Evolutionary conservation across 352 stramenopile genomes (phyloP).

Genomic region (Pythium insidiosum): DNA sequence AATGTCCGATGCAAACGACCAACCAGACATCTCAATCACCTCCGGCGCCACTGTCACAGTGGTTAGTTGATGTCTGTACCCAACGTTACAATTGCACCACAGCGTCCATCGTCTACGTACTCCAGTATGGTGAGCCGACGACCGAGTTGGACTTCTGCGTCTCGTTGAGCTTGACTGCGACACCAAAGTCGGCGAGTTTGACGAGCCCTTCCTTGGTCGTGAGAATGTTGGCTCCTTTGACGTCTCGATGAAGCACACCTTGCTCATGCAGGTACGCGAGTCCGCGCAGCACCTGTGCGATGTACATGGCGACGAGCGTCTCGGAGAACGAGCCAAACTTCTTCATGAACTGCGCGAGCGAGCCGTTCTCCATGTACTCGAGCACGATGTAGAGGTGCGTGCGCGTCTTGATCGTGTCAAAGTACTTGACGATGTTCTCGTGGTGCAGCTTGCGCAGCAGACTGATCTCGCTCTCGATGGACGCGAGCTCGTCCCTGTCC

Average conservation of each 20-base stretch:
- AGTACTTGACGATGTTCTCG: slow-evolving; percentile 94
- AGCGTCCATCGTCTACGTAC: too few species aligned
- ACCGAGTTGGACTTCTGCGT: slow-evolving; percentile 86
- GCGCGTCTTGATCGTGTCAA: slow-evolving; percentile 89
- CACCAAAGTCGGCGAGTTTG: slow-evolving; percentile 91
- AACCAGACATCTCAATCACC: slow-evolving; percentile 93
- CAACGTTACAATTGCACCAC: too few species aligned
- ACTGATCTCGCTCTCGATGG: slow-evolving; percentile 88
- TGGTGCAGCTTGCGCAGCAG: slow-evolving; percentile 91
- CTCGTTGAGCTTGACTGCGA: slow-evolving; percentile 85
- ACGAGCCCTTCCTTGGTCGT: slow-evolving; percentile 89
- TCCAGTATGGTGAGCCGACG: slow-evolving; percentile 94
- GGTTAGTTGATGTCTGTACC: too few species aligned
- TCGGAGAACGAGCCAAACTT: slow-evolving; percentile 90
- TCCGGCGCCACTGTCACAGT: slow-evolving; percentile 94
- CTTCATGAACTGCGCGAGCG: slow-evolving; percentile 89
- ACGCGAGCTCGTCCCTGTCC: slow-evolving; percentile 74
- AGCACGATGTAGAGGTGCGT: slow-evolving; percentile 80
- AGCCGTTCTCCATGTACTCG: slow-evolving; percentile 94
- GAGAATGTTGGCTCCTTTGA: slow-evolving; percentile 92
- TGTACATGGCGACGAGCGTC: slow-evolving; percentile 88
- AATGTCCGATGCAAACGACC: slow-evolving; percentile 90
- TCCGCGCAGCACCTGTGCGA: slow-evolving; percentile 87
- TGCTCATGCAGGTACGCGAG: slow-evolving; percentile 89
- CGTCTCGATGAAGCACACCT: slow-evolving; percentile 89